Percentiles rank a stretch among this genome's conserved stretches.
phyloP scores from a whole-genome alignment of 2,329 filamentous ascomycete genomes.

The Pseudocercospora musae region DNA sequence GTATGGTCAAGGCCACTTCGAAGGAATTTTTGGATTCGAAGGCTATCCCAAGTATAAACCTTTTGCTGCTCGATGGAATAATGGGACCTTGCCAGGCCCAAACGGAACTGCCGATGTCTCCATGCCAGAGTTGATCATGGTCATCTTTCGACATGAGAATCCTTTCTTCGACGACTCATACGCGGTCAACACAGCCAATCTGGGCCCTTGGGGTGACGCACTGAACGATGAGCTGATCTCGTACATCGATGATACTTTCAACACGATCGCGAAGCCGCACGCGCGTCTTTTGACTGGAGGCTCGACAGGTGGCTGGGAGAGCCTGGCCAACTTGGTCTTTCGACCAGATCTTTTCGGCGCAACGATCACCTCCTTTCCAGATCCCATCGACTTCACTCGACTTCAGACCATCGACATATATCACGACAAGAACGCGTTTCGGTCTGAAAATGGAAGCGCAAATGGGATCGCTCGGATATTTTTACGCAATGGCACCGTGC shows the following conservation, averaged over 20 bases:
- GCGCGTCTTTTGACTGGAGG: slow-evolving; percentile 40
- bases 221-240: slow-evolving; percentile 41
- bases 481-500: slow-evolving; percentile 23
- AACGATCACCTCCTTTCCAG: slow-evolving; percentile 39
- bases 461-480: slow-evolving; percentile 34
- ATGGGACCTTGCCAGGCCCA: slow-evolving; percentile 31
- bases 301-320: slow-evolving; percentile 39
- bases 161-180: slow-evolving; percentile 42
- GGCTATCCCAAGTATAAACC: slow-evolving; percentile 17
- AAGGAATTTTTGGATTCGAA: slow-evolving; percentile 26
- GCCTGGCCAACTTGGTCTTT: slow-evolving; percentile 36
- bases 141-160: slow-evolving; percentile 39
- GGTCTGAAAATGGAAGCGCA: slow-evolving; percentile 24
- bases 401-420: slow-evolving; percentile 40
- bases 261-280: slow-evolving; percentile 38
- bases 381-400: slow-evolving; percentile 37
- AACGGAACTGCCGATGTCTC: slow-evolving; percentile 27
- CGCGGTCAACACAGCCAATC: slow-evolving; percentile 40
- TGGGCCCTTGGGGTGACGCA: slow-evolving; percentile 40
- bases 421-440: slow-evolving; percentile 31
- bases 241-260: slow-evolving; percentile 34
- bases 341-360: slow-evolving; percentile 39
- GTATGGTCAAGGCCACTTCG: slow-evolving; percentile 38
- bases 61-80: slow-evolving; percentile 30
- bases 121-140: slow-evolving; percentile 37